phyloP scores from a whole-genome alignment of 106 monocot genomes.

The Triglochin maritima region DNA sequence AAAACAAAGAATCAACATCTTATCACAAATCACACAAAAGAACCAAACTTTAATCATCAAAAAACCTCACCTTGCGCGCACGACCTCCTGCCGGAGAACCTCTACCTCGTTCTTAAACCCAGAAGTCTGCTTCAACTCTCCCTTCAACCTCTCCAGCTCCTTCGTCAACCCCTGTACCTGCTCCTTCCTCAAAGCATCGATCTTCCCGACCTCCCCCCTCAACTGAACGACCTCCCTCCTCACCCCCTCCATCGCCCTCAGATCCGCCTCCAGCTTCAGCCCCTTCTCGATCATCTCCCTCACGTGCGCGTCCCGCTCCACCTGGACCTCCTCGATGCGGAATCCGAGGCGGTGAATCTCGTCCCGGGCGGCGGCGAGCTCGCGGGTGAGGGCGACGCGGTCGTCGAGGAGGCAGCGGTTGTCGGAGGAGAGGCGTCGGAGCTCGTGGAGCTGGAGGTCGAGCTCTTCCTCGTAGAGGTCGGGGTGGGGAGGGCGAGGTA shows the following conservation, averaged over 20 bases:
- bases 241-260: constrained; percentile 14
- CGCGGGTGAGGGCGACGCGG: constrained; percentile 7
- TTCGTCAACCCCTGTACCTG: constrained; percentile 46
- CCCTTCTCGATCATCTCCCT: constrained; percentile 20
- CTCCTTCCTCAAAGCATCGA: constrained; percentile 45
- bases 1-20: neutral
- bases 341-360: constrained; percentile 15
- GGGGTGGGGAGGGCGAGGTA: constrained; percentile 8
- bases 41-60: neutral
- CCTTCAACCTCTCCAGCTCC: constrained; percentile 46
- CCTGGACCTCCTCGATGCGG: constrained; percentile 1
- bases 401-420: constrained; percentile 13
- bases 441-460: constrained; percentile 15
- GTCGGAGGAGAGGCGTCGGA: constrained; percentile 16
- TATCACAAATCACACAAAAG: neutral
- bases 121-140: constrained; percentile 45
- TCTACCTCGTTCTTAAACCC: constrained; percentile 51
- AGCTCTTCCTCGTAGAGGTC: constrained; percentile 23
- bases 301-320: constrained; percentile 12
- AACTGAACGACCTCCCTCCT: constrained; percentile 19
- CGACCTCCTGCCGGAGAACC: constrained; percentile 50
- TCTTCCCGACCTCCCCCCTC: constrained; percentile 20
- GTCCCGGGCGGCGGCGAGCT: constrained; percentile 11
- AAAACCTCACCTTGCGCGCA: constrained; percentile 39
- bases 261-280: constrained; percentile 21